Conservation (phyloP, 306 rosid species). For the Prunus kanzakura region DNA sequence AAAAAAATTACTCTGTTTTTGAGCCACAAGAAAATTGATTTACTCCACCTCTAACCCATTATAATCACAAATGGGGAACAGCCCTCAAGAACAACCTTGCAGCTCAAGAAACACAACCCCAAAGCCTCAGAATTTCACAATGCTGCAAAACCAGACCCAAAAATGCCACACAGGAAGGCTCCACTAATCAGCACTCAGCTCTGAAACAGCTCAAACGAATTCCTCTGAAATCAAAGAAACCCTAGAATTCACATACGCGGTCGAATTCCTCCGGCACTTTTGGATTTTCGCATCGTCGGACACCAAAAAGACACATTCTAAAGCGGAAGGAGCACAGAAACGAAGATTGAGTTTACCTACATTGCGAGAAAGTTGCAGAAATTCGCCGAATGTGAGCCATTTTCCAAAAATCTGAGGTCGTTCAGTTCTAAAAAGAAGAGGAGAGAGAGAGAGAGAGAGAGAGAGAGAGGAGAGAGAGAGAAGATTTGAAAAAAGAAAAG, state of each 20-base stretch:
- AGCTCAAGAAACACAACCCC: constrained; percentile 35
- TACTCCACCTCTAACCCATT: constrained; percentile 50
- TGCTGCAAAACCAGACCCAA: constrained; percentile 13
- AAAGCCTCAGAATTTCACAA: constrained; percentile 17
- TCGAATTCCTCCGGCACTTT: constrained; percentile 23
- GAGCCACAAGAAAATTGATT: not conserved
- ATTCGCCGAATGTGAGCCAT: constrained; percentile 26
- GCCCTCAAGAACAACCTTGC: constrained; percentile 22
- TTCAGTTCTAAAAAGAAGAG: constrained; percentile 14
- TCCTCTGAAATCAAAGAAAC: constrained; percentile 29
- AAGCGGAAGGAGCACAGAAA: constrained; percentile 8
- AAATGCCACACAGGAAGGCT: constrained; percentile 11
- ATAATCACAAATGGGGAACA: constrained; percentile 19
- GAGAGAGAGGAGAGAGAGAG: not conserved
- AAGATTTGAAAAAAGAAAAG: not conserved
- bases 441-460: not conserved
- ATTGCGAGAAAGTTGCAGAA: constrained; percentile 27
- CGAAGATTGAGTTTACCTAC: constrained; percentile 26
- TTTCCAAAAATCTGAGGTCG: constrained; percentile 25
- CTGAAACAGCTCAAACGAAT: constrained; percentile 33
- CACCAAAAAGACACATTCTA: not conserved
- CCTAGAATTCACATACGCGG: constrained; percentile 37
- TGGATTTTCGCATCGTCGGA: constrained; percentile 1
- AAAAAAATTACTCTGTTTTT: constrained; percentile 21
- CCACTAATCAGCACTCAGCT: constrained; percentile 41